Percentiles rank a stretch among this genome's conserved stretches.
These are phyloP conservation scores for Fusarium austroafricanum DNA, from an alignment of 2,329 filamentous ascomycete species.

Conservation along the genomic window DNA sequence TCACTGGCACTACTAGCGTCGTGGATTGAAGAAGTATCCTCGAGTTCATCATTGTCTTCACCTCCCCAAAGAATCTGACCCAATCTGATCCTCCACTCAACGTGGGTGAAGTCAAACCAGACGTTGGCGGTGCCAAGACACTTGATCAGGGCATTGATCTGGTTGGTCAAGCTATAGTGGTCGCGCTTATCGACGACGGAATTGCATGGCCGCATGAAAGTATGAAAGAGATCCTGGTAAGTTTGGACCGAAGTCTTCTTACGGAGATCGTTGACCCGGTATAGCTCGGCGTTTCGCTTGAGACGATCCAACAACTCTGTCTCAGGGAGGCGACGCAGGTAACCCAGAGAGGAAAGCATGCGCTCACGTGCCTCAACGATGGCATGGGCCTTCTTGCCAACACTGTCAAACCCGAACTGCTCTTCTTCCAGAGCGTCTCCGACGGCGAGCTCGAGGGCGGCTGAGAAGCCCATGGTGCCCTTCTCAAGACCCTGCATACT, in stretches of 20 bases:
- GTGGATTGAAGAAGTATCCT: conserved; percentile 63
- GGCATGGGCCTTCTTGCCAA: conserved; percentile 65
- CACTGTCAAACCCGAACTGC: conserved; percentile 68
- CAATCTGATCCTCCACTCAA: conserved; percentile 79
- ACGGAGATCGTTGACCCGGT: conserved; percentile 64
- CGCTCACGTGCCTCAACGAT: conserved; percentile 69
- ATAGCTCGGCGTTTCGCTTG: conserved; percentile 65
- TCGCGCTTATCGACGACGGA: conserved; percentile 68
- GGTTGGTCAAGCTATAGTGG: conserved; percentile 73
- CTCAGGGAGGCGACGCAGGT: conserved; percentile 68
- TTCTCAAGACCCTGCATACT: conserved; percentile 78
- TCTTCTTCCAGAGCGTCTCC: conserved; percentile 73
- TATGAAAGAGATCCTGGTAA: conserved; percentile 71
- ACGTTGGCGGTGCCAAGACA: conserved; percentile 73
- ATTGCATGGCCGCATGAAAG: conserved; percentile 68
- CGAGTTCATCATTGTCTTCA: conserved; percentile 62
- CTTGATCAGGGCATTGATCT: conserved; percentile 75
- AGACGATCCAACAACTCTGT: conserved; percentile 69
- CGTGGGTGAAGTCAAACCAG: conserved; percentile 79
- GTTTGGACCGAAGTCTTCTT: conserved; percentile 66
- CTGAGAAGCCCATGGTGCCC: conserved; percentile 76
- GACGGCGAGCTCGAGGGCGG: conserved; percentile 73
- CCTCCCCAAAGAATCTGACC: conserved; percentile 78
- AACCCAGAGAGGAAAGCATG: conserved; percentile 64
- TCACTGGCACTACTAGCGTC: conserved; percentile 62